Evolutionary conservation across 129 eudicot species (phyloP), one percentile per base, ranked within the genome.

Genomic region (Smallanthus sonchifolius): DNA sequence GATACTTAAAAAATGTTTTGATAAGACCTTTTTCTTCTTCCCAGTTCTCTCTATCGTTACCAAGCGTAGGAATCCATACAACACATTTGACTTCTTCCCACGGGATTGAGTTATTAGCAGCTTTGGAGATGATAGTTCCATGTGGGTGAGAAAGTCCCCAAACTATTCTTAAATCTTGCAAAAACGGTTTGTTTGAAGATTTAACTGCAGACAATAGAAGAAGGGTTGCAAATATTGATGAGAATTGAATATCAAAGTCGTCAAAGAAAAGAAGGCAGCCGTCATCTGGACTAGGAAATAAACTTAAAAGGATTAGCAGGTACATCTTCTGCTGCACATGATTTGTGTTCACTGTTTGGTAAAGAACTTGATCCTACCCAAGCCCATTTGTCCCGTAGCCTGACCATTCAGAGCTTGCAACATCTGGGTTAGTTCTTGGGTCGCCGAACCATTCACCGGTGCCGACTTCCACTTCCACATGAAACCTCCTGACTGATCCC

Each of bases 1-100:
- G 84, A 75, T 74, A 80, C 74, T 84, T 84, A 8, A 93, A 93
- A 69, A 90, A 90, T 45, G 56, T 84, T 49, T 76, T 80, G 48
- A 90, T 37, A 37, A 81, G 59, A 54, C 73, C 68, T 76, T 77
- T 90, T 60, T 85, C 85, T 47, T 39, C 86, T 72, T 88, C 95
- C 84, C 66, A 69, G n/a, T 84, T 59, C 67, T 82, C 97, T 32
- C 30, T 4, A 14, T 13, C 32, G 60, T 75, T 69, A 57, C 75
- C 86, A 60, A 88, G 75, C 48, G 57, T 78, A 10, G 98, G 98
- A 80, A 87, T 86, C 98, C 98, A 93, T 20, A 93, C 65, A 9
- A 84, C 76, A 45, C 88, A 80, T 74, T 80, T 90, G 16, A 93
- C 83, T 17, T 83, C 61, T 19, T 49, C 40, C 98, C 98, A 93